Conservation (phyloP, 805 yeast genomes). For the Candida sakaeoensis region DNA sequence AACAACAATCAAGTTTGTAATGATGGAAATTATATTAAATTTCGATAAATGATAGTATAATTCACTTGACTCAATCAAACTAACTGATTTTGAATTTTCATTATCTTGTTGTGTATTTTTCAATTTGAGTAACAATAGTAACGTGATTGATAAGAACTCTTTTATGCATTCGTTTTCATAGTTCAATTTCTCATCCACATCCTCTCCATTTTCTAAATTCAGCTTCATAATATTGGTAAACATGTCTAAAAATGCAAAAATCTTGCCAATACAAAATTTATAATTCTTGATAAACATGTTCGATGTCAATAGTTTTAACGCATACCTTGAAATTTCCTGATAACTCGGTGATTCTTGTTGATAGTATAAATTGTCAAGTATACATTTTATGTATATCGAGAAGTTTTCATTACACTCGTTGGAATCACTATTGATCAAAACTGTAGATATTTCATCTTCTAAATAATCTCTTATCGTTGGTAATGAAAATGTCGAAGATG, state of each 20-base stretch:
- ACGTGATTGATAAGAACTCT: constrained; percentile 32
- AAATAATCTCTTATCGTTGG: constrained; percentile 6
- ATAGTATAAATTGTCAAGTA: constrained; percentile 27
- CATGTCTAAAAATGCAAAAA: constrained; percentile 28
- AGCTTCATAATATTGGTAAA: constrained; percentile 17
- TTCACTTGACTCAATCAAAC: constrained; percentile 13
- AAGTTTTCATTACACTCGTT: constrained; percentile 37
- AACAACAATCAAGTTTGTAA: constrained; percentile 27
- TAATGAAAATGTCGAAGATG: constrained; percentile 1
- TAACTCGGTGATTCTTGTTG: constrained; percentile 17
- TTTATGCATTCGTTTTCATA: constrained; percentile 23
- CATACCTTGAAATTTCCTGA: constrained; percentile 29
- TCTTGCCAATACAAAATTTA: constrained; percentile 34
- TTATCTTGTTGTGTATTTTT: constrained; percentile 18
- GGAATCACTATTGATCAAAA: constrained; percentile 35
- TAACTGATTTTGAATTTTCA: constrained; percentile 12
- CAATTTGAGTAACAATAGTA: constrained; percentile 32
- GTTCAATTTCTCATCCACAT: constrained; percentile 11
- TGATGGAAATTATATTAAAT: constrained; percentile 24
- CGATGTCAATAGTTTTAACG: constrained; percentile 33
- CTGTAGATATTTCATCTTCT: constrained; percentile 11
- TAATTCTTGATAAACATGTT: constrained; percentile 37
- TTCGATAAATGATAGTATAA: constrained; percentile 20
- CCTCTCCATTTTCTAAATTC: not conserved
- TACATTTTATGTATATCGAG: constrained; percentile 28